These are phyloP conservation scores for Arthrobotrys pseudoclavata DNA, from an alignment of 2,329 filamentous ascomycete genomes.

Conservation along the genomic window DNA sequence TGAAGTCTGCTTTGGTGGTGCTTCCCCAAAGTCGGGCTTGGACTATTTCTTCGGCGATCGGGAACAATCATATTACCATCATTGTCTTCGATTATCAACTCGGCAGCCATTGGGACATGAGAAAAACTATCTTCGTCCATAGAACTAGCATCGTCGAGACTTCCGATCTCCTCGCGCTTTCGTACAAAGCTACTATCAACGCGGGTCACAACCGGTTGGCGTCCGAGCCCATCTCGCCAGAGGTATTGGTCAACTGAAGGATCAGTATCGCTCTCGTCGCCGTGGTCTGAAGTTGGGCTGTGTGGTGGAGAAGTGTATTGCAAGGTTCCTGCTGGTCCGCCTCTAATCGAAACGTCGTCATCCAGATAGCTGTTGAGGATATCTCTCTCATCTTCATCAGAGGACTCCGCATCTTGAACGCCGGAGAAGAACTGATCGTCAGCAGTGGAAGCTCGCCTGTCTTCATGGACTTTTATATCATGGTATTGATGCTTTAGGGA, in stretches of 20 bases:
- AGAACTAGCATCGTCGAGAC: conserved; percentile 53
- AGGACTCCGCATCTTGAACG: conserved; percentile 65
- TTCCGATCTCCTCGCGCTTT: conserved; percentile 51
- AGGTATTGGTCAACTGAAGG: conserved; percentile 47
- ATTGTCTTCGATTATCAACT: conserved; percentile 56
- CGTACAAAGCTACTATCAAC: conserved; percentile 58
- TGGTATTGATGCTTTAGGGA: conserved; percentile 68
- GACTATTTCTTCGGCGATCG: conserved; percentile 50
- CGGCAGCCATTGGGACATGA: conserved; percentile 37
- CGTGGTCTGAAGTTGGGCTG: conserved; percentile 42
- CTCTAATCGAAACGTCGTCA: conserved; percentile 43
- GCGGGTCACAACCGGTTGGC: conserved; percentile 44
- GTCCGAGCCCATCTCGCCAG: conserved; percentile 48
- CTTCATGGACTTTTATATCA: conserved; percentile 69
- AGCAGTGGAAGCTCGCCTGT: conserved; percentile 76
- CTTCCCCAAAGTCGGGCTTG: conserved; percentile 55
- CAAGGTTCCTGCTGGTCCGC: conserved; percentile 12
- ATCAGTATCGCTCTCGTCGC: conserved; percentile 48
- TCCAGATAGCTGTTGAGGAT: conserved; percentile 55
- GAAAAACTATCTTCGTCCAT: conserved; percentile 36
- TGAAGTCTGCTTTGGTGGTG: conserved; percentile 36
- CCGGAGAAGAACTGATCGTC: conserved; percentile 82
- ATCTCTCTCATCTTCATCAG: conserved; percentile 54
- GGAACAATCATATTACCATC: conserved; percentile 59
- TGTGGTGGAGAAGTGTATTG: conserved; percentile 44